These are phyloP conservation scores for Noccaea bulbosa DNA, from an alignment of 345 rosid genomes.

Conservation along the genomic window DNA sequence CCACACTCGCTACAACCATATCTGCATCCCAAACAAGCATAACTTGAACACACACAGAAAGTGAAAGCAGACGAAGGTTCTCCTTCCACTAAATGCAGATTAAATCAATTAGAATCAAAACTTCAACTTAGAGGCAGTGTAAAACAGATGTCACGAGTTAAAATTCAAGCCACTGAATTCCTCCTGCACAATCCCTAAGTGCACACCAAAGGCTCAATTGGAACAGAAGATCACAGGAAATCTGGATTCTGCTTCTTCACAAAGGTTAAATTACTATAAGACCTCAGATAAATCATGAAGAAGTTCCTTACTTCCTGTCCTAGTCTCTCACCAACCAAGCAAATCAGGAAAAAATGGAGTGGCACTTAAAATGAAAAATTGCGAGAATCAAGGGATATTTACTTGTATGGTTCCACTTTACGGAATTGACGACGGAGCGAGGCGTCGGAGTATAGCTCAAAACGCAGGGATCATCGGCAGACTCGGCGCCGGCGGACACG, in stretches of 20 bases:
- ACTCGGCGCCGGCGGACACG: conserved; percentile 52
- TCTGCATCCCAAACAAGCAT: conserved; percentile 50
- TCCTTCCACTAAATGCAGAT: background rate
- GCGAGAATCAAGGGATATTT: conserved; percentile 26
- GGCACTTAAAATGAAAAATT: background rate
- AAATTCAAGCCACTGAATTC: background rate
- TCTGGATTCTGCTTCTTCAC: background rate
- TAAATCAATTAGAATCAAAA: background rate
- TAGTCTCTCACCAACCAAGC: conserved; percentile 10
- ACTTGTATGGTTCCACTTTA: conserved; percentile 94
- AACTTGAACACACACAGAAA: background rate
- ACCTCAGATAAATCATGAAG: conserved; percentile 8
- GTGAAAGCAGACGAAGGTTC: conserved; percentile 12
- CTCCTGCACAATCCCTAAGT: conserved; percentile 7
- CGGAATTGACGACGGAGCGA: conserved; percentile 67
- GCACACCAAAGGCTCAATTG: background rate
- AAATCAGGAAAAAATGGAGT: conserved; percentile 8
- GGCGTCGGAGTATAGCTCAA: conserved; percentile 76
- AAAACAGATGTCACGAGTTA: background rate
- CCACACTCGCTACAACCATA: conserved; percentile 89
- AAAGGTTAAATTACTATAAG: background rate
- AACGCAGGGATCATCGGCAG: conserved; percentile 76
- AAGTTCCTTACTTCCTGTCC: background rate
- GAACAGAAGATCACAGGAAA: background rate
- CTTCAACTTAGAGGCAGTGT: background rate